A percentile compares a stretch with the other conserved stretches of the same genome.
These are phyloP conservation scores for Simmondsia chinensis DNA, from an alignment of 148 eudicot species.

Conservation along the genomic window DNA sequence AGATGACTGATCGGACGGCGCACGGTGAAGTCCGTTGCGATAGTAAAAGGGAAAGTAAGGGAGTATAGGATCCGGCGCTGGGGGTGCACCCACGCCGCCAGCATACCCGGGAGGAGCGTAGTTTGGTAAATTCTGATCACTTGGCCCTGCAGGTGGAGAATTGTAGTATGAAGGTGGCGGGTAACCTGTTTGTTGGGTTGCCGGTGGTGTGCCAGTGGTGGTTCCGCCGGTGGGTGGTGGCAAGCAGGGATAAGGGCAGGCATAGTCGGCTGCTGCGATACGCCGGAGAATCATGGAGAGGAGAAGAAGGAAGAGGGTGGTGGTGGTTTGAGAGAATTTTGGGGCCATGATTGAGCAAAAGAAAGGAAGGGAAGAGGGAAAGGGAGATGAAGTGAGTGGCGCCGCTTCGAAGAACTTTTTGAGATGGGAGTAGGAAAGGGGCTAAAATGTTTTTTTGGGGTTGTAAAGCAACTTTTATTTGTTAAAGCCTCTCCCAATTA, in stretches of 20 bases:
- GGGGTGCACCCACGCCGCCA: neutral
- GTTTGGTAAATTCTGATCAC: constrained; percentile 3
- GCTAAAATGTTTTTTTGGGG: too few species aligned
- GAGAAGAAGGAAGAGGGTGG: too few species aligned
- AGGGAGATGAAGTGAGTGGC: too few species aligned
- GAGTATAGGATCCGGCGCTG: constrained; percentile 16
- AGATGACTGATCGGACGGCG: neutral
- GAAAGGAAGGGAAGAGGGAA: too few species aligned
- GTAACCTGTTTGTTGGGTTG: constrained; percentile 3
- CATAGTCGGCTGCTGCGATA: constrained; percentile 3
- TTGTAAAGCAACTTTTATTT: too few species aligned
- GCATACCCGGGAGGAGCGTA: constrained; percentile 1
- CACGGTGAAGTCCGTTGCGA: constrained; percentile 1
- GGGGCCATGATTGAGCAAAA: too few species aligned
- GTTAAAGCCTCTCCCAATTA: too few species aligned
- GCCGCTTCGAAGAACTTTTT: too few species aligned
- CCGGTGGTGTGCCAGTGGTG: neutral
- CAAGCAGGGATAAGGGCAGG: constrained; percentile 12
- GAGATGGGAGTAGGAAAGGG: too few species aligned
- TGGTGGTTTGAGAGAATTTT: too few species aligned
- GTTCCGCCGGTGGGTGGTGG: constrained; percentile 10
- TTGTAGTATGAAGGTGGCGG: constrained; percentile 4
- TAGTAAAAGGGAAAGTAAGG: constrained; percentile 20
- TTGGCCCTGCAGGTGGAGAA: neutral
- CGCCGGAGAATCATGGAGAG: too few species aligned